These are phyloP conservation scores for Desmodesmus armatus DNA, from an alignment of 139 green algal species.

Conservation along the genomic window DNA sequence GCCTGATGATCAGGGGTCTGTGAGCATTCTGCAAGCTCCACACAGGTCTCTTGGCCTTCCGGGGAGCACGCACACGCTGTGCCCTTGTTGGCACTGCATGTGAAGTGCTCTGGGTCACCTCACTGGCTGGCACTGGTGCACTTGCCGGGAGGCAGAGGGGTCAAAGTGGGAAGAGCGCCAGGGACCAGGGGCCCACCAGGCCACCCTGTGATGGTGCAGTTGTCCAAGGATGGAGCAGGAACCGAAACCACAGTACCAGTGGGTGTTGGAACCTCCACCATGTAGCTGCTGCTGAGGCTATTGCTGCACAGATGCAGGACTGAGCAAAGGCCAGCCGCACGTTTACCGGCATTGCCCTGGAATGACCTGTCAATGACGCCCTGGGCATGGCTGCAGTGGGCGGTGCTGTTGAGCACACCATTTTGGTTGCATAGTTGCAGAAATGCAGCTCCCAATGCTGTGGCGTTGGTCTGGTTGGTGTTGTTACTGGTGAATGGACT, in stretches of 20 bases:
- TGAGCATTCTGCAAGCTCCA: neutral
- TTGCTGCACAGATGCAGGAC: neutral
- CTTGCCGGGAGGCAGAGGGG: neutral
- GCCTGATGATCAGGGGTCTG: too few relatives aligned
- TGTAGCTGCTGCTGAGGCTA: neutral
- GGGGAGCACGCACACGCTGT: neutral
- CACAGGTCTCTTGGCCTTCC: neutral
- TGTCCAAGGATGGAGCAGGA: neutral
- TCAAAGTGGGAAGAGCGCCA: neutral
- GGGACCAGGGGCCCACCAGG: neutral
- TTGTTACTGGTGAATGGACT: neutral
- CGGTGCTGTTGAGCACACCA: neutral
- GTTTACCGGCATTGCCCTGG: neutral
- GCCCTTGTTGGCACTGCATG: neutral
- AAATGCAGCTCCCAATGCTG: too few relatives aligned
- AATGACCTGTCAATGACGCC: neutral
- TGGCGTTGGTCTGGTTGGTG: neutral
- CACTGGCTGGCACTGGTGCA: neutral
- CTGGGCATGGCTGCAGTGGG: neutral
- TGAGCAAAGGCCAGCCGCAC: neutral
- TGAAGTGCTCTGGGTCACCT: neutral
- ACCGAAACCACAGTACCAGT: neutral
- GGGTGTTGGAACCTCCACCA: neutral
- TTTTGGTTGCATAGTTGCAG: too few relatives aligned
- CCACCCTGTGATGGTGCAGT: neutral